phyloP scores from a whole-genome alignment of 129 eudicot genomes.

The Escallonia rubra region DNA sequence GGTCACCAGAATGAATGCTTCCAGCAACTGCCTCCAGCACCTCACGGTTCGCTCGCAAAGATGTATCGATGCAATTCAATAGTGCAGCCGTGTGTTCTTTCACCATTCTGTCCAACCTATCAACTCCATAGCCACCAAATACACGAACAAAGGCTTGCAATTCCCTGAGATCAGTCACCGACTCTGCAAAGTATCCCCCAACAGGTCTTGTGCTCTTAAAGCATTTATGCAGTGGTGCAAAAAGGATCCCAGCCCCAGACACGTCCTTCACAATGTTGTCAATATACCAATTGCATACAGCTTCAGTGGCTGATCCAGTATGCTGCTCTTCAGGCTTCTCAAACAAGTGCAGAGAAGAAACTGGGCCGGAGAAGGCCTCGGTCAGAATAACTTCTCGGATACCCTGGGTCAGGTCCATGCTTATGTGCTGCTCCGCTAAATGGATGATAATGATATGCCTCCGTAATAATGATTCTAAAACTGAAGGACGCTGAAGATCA shows the following conservation, averaged over 20 bases:
- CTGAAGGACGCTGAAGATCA: slow-evolving; percentile 97
- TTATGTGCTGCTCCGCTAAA: slow-evolving; percentile 91
- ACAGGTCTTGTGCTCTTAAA: slow-evolving; percentile 90
- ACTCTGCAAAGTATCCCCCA: slow-evolving; percentile 93
- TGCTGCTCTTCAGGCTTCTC: slow-evolving; percentile 74
- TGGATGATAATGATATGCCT: slow-evolving; percentile 84
- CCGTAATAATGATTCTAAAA: slow-evolving; percentile 77
- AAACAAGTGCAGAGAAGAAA: slow-evolving; percentile 77
- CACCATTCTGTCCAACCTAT: slow-evolving; percentile 75
- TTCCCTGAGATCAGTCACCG: slow-evolving; percentile 70
- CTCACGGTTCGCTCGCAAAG: slow-evolving; percentile 90
- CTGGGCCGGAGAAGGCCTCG: slow-evolving; percentile 82
- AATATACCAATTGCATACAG: slow-evolving; percentile 89
- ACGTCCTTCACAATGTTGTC: slow-evolving; percentile 91
- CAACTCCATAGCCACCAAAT: slow-evolving; percentile 94
- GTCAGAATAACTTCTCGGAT: slow-evolving; percentile 84
- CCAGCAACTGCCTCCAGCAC: slow-evolving; percentile 77
- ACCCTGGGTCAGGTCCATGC: slow-evolving; percentile 99
- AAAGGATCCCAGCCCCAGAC: slow-evolving; percentile 80
- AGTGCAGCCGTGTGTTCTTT: slow-evolving; percentile 97
- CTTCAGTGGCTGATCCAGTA: slow-evolving; percentile 80
- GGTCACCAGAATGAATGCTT: slow-evolving; percentile 79
- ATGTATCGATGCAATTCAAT: slow-evolving; percentile 83
- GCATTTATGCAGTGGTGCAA: slow-evolving; percentile 75
- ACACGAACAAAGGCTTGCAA: slow-evolving; percentile 77